Evolutionary conservation across 441 rosid genomes (phyloP), one percentile per base, ranked within the genome.

Genomic region (Biscutella laevigata): DNA sequence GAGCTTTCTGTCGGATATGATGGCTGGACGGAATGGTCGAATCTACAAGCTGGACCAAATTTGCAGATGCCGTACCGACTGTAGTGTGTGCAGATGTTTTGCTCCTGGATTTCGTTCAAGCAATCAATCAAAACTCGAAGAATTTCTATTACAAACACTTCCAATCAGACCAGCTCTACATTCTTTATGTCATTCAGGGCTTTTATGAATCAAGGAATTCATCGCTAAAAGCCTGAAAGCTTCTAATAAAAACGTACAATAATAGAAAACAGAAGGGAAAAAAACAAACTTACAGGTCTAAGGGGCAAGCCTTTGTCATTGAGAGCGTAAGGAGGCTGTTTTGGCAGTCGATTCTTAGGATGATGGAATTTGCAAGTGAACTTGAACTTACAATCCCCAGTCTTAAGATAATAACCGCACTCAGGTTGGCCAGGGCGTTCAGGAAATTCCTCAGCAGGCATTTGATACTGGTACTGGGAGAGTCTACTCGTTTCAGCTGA

Each of bases 41-140:
- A 94, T 72, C 74, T 94, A 71, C 99, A 89, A 13, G 87, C 84
- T 39, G 92, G 97, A 7, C 97, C 99, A 6, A 74, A 94, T 71
- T 86, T 89, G 83, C 97, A 89, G 57, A 86, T 81, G 47, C 97
- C 99, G 32, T 86, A 86, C 28, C 95, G 84, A 64, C 80, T 86
- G 77, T 94, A 94, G 65, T 94, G 68, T 1, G 83, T 61, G 74
- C 97, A 94, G 45, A 80, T 40, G 42, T 32, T 70, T 68, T 88
- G 88, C 57, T 76, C 97, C 99, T 86, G 81, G 12, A 67, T 13
- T 61, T 25, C 20, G 22, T 16, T 35, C 34, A 36, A 15, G 46
- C 20, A 48, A 7, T 16, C 1, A 35, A 26, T 40, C 33, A 48
- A 37, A n/a, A 2, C 8, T 16, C 1, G 7, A 29, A 7, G 6